Evolutionary conservation across 306 rosid species (phyloP), one percentile per base, ranked within the genome.

Genomic region (Lithocarpus polystachyus): DNA sequence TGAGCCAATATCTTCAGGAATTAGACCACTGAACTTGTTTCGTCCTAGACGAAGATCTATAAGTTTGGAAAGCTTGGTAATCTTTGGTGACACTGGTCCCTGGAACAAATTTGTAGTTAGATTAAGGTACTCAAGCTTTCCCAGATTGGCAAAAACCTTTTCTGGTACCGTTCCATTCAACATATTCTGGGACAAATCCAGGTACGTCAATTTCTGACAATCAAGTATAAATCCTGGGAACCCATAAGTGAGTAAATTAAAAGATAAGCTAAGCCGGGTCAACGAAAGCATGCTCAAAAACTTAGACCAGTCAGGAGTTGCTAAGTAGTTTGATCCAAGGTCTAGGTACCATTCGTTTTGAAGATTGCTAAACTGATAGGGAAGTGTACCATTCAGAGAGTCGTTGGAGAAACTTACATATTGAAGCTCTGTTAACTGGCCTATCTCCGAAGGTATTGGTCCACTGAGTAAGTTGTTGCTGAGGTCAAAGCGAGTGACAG

Each of bases 121-220:
- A 82, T 90, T 84, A 67, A 93, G 88, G 75, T 69, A 82, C 81
- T 91, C 87, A 6, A 93, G 97, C 67, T 77, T 87, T 11, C 2
- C 81, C 24, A 92, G 76, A 75, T 84, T 88, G 76, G 80, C 54
- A 72, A 83, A 82, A 24, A 89, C 22, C 40, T 69, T 52, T 65
- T 90, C 87, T 62, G 94, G 90, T 60, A 92, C 84, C n/a, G 61
- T 84, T 77, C 85, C 84, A 52, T 76, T 80, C 64, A 87, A 79
- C 0, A 0, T 0, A 65, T 86, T 90, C 2, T 19, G 7, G 43
- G 97, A 86, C 82, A 92, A 74, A 62, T 92, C 95, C 14, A 92
- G 84, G 79, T 69, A 87, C 1, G 90, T 84, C 84, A 90, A 70
- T 80, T 87, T 87, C 20, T 72, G 31, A 33, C 94, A 93, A 45